A percentile compares a stretch with the other conserved stretches of the same genome.
Conservation (phyloP, 257 asterid genomes). For the Plantago major region DNA sequence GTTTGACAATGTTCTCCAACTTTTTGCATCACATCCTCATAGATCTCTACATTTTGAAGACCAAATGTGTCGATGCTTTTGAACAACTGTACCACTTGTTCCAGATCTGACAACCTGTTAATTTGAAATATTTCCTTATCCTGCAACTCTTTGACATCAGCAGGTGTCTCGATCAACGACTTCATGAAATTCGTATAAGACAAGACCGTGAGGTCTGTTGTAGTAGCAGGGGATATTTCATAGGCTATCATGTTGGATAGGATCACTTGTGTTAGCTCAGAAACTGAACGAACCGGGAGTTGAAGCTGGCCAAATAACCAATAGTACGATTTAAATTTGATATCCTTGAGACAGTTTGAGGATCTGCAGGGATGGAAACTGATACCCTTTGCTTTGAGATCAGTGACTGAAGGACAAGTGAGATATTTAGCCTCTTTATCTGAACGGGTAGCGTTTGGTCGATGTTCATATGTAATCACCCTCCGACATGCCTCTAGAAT, state of each 20-base stretch:
- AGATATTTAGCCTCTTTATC: too few relatives aligned
- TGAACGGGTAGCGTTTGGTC: too few relatives aligned
- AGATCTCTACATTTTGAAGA: conserved; percentile 1
- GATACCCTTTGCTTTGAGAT: conserved; percentile 24
- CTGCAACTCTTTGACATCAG: conserved; percentile 29
- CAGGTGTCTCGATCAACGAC: conserved; percentile 23
- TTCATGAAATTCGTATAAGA: conserved; percentile 32
- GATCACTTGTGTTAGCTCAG: not conserved
- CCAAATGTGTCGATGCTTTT: conserved; percentile 29
- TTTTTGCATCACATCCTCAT: conserved; percentile 14
- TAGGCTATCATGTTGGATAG: too few relatives aligned
- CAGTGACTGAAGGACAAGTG: not conserved
- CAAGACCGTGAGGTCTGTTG: too few relatives aligned
- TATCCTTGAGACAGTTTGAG: not conserved
- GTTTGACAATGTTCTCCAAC: conserved; percentile 27
- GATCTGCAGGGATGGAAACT: conserved; percentile 19
- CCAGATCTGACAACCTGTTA: conserved; percentile 21
- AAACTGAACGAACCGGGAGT: conserved; percentile 6
- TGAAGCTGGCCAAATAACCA: not conserved
- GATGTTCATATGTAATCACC: not conserved
- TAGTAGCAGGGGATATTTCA: too few relatives aligned
- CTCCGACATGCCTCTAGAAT: conserved; percentile 2
- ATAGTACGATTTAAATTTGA: not conserved
- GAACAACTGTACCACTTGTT: conserved; percentile 25
- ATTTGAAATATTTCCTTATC: conserved; percentile 25